Evolutionary conservation across 345 rosid species (phyloP).

Genomic region (Gossypium stocksii): DNA sequence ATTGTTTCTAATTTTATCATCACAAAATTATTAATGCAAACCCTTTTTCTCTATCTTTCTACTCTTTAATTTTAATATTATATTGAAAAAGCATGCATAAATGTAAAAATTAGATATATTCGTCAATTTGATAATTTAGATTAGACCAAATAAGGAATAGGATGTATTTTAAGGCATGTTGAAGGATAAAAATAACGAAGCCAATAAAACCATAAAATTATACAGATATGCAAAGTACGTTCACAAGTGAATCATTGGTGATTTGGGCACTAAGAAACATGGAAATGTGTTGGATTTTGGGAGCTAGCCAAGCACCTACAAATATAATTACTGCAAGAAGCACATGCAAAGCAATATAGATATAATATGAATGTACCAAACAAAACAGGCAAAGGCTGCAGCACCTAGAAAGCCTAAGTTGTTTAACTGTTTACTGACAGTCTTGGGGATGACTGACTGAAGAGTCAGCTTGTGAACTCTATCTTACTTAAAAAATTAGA

Average conservation of each 20-base stretch:
- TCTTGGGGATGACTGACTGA: neutral
- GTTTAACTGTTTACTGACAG: conserved; percentile 1
- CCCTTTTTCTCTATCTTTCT: neutral
- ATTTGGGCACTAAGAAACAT: neutral
- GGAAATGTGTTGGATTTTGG: neutral
- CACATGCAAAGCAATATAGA: neutral
- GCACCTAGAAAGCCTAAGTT: conserved; percentile 5
- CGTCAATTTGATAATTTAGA: too few species aligned
- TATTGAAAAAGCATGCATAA: too few species aligned
- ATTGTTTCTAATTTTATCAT: neutral
- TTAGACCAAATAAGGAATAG: too few species aligned
- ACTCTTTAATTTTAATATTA: neutral
- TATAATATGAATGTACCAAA: neutral
- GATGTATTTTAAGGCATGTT: too few species aligned
- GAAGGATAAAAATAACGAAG: too few species aligned
- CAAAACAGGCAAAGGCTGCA: conserved; percentile 9
- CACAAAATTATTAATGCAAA: neutral
- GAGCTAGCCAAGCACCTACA: neutral
- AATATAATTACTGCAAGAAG: neutral
- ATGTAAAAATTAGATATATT: too few species aligned
- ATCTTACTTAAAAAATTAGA: neutral
- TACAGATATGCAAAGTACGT: neutral
- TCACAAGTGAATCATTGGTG: neutral
- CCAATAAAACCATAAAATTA: neutral
- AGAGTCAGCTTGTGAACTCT: neutral